phyloP scores from a whole-genome alignment of 2,329 filamentous ascomycete species.

The Colletotrichum paranaense region DNA sequence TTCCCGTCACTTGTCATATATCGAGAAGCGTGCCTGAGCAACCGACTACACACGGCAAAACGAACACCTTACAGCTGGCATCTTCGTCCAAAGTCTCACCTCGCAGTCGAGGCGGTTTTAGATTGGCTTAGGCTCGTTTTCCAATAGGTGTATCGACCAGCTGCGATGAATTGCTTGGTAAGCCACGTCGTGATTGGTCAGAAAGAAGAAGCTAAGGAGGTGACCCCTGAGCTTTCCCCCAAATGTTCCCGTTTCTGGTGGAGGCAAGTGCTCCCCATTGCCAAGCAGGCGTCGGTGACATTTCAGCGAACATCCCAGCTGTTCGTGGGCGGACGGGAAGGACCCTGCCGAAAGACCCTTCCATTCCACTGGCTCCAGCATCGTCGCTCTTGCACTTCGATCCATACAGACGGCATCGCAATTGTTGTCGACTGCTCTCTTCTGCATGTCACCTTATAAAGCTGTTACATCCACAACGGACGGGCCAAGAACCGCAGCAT shows the following conservation, averaged over 20 bases:
- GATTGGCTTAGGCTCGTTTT: not conserved
- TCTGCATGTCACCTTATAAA: not conserved
- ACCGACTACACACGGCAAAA: slow-evolving; percentile 5
- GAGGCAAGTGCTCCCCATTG: not conserved
- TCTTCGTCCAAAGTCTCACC: slow-evolving; percentile 3
- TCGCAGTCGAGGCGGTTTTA: not conserved
- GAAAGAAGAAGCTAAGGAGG: not conserved
- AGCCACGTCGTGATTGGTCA: slow-evolving; percentile 3
- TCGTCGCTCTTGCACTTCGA: not conserved
- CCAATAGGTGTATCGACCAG: not conserved
- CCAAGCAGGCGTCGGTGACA: not conserved
- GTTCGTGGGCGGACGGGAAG: not conserved
- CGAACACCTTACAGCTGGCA: slow-evolving; percentile 24
- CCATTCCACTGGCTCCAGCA: not conserved
- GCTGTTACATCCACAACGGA: not conserved
- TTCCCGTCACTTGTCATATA: slow-evolving; percentile 9
- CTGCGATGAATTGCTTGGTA: slow-evolving; percentile 7
- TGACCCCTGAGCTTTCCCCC: slow-evolving; percentile 15
- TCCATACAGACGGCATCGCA: not conserved
- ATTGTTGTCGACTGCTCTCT: not conserved
- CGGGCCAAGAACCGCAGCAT: not conserved
- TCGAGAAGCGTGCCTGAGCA: not conserved
- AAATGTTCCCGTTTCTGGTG: too few species aligned
- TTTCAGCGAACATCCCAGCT: not conserved
- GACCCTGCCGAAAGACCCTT: not conserved